Evolutionary conservation across 768 basidiomycete genomes (phyloP).

Genomic region (Xanthoconium purpureum): DNA sequence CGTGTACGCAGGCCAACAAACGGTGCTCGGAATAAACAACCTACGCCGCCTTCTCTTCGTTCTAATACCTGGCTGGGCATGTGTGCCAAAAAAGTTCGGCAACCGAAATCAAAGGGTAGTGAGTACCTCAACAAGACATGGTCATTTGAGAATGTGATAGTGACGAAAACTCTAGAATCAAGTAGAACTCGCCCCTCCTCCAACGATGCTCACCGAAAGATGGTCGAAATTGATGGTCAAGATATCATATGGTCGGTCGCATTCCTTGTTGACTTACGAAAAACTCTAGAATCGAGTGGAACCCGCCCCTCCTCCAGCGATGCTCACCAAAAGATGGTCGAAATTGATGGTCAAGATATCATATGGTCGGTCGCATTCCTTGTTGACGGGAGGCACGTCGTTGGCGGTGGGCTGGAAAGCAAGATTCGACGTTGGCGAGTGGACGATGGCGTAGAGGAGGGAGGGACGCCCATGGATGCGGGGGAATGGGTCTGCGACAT

Average conservation of each 20-base stretch:
- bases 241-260: not conserved
- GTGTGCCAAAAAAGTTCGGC: no score
- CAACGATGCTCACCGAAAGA: not conserved
- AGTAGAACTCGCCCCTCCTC: not conserved
- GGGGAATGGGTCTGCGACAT: not conserved
- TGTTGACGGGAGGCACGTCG: not conserved
- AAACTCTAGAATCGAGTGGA: no score
- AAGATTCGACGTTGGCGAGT: slow-evolving; percentile 1
- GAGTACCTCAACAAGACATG: not conserved
- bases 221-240: not conserved
- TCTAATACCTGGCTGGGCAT: no score
- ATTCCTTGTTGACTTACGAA: not conserved
- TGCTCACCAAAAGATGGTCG: not conserved
- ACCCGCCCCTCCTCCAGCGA: not conserved
- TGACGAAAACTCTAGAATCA: no score
- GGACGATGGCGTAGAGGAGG: not conserved
- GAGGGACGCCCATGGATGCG: not conserved
- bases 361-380: not conserved
- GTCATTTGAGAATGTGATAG: not conserved
- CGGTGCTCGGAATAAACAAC: no score
- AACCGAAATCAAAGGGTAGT: no score
- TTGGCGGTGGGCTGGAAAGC: not conserved
- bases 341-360: not conserved
- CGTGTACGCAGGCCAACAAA: no score
- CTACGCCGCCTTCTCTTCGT: no score